Conservation (phyloP, 169 alveolate species). For the Plasmodium coatneyi region DNA sequence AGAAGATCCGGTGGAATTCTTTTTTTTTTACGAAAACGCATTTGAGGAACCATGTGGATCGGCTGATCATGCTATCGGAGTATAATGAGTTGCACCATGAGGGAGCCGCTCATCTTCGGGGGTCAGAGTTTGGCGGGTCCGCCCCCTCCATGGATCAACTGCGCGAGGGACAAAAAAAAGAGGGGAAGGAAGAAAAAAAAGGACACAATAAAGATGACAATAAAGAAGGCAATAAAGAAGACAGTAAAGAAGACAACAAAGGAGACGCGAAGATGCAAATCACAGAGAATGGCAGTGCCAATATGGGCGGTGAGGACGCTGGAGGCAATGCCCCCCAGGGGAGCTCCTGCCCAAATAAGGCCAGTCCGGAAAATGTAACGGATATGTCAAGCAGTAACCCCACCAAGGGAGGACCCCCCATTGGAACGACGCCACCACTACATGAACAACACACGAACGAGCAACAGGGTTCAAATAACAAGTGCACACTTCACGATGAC, state of each 20-base stretch:
- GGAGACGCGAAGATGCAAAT: neutral
- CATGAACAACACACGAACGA: neutral
- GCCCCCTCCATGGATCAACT: neutral
- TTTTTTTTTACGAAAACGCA: constrained; percentile 54
- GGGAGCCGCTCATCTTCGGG: neutral
- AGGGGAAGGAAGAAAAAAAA: neutral
- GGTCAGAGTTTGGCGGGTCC: neutral
- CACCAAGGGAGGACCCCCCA: neutral
- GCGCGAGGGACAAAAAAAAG: neutral
- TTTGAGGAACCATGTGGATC: constrained; percentile 3
- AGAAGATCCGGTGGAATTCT: constrained; percentile 21
- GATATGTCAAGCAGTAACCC: neutral
- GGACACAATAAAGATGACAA: neutral
- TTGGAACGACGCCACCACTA: neutral
- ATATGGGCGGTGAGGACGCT: neutral
- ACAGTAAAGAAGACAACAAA: neutral
- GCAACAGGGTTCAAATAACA: neutral
- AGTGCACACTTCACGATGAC: neutral
- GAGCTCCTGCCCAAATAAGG: neutral
- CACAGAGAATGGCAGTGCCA: neutral
- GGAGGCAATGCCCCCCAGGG: neutral
- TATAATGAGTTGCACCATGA: neutral
- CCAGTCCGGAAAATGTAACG: neutral
- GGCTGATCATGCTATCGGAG: constrained; percentile 2
- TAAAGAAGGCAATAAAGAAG: neutral